A percentile compares a stretch with the other conserved stretches of the same genome.
phyloP scores from a whole-genome alignment of 805 yeast species.

The Ogataea trehaloabstinens region DNA sequence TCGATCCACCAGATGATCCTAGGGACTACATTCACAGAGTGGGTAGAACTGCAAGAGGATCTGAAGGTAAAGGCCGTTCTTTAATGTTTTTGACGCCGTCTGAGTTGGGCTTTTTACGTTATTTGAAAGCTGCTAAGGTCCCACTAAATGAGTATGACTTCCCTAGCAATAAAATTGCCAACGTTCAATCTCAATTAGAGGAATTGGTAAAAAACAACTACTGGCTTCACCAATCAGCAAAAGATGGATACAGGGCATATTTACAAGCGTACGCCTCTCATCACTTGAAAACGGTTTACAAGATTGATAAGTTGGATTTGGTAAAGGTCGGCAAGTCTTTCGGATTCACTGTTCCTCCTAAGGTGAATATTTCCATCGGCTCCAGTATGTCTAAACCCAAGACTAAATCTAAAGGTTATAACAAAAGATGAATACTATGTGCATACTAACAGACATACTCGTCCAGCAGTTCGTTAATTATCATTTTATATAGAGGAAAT shows the following conservation, averaged over 20 bases:
- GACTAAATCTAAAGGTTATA: too few relatives aligned
- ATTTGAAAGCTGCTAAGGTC: conserved; percentile 93
- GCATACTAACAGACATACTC: conserved; percentile 4
- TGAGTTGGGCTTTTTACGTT: conserved; percentile 92
- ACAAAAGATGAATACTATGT: conserved; percentile 7
- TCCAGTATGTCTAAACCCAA: conserved; percentile 51
- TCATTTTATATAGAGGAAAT: background rate
- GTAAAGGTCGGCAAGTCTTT: conserved; percentile 93
- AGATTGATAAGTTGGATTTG: conserved; percentile 90
- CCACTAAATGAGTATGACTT: conserved; percentile 97
- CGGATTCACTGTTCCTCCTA: conserved; percentile 94
- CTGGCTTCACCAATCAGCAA: conserved; percentile 92
- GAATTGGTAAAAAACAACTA: conserved; percentile 88
- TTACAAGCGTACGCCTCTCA: conserved; percentile 97
- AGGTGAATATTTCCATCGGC: conserved; percentile 94
- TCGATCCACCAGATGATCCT: conserved; percentile 99
- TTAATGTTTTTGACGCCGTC: conserved; percentile 93
- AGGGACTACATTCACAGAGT: conserved; percentile 98
- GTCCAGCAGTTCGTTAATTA: background rate
- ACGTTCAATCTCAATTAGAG: conserved; percentile 90
- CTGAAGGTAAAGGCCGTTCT: conserved; percentile 85
- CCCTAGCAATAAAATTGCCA: conserved; percentile 91
- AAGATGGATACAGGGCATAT: conserved; percentile 96
- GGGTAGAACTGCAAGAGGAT: conserved; percentile 97
- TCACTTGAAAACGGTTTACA: conserved; percentile 93